Evolutionary conservation across 164 flowering plant species (phyloP).

Genomic region (Vitis amurensis): DNA sequence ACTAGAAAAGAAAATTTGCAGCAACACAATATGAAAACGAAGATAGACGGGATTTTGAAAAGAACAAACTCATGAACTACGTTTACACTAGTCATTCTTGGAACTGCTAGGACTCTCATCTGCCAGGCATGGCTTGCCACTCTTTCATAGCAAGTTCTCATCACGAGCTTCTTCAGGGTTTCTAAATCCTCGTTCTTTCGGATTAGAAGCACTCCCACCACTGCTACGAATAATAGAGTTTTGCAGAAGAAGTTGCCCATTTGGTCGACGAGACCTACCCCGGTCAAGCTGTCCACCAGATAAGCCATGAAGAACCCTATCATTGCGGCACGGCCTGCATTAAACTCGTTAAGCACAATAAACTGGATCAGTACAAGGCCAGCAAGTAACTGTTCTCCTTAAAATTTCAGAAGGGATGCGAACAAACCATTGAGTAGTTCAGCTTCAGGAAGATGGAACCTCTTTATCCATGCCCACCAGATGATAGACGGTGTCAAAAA

Average conservation of each 20-base stretch:
- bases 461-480: slow-evolving; percentile 99
- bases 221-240: slow-evolving; percentile 80
- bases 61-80: not conserved
- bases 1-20: not conserved
- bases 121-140: slow-evolving; percentile 99
- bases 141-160: slow-evolving; percentile 94
- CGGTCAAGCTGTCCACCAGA: slow-evolving; percentile 91
- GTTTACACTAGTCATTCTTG: slow-evolving; percentile 32
- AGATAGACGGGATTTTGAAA: not conserved
- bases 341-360: slow-evolving; percentile 1
- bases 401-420: slow-evolving; percentile 4
- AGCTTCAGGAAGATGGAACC: slow-evolving; percentile 97
- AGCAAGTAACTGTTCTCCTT: not conserved
- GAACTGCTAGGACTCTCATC: slow-evolving; percentile 52
- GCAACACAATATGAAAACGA: not conserved
- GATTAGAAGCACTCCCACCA: slow-evolving; percentile 75
- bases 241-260: slow-evolving; percentile 99
- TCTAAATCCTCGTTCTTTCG: slow-evolving; percentile 93
- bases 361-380: slow-evolving; percentile 1
- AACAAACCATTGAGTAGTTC: slow-evolving; percentile 87
- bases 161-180: slow-evolving; percentile 72
- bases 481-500: slow-evolving; percentile 90
- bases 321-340: slow-evolving; percentile 96
- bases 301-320: slow-evolving; percentile 98
- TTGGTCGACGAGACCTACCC: slow-evolving; percentile 94